phyloP scores from a whole-genome alignment of 2,329 filamentous ascomycete genomes.

The Ploettnerulaceae sp. region DNA sequence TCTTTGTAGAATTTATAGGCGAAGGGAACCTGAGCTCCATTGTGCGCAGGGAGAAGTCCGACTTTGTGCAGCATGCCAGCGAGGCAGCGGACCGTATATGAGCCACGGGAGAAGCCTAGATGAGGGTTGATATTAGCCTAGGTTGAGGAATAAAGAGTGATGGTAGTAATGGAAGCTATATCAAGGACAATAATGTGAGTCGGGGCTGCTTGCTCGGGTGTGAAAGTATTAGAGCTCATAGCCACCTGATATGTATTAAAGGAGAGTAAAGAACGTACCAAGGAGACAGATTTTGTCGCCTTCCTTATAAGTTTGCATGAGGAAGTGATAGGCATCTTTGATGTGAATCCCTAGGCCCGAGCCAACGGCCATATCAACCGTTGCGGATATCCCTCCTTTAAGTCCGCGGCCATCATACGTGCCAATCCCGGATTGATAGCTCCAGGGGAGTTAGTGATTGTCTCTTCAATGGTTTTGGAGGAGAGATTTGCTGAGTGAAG shows the following conservation, averaged over 20 bases:
- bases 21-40: constrained; percentile 46
- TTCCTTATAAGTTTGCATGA: constrained; percentile 45
- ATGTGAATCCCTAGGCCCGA: constrained; percentile 40
- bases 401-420: constrained; percentile 40
- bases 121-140: too few relatives aligned
- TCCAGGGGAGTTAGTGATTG: constrained; percentile 22
- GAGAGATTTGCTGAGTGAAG: too few relatives aligned
- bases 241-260: too few relatives aligned
- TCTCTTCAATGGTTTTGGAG: not conserved
- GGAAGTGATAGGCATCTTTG: constrained; percentile 40
- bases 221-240: too few relatives aligned
- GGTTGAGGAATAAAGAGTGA: too few relatives aligned
- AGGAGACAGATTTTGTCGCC: constrained; percentile 46
- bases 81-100: constrained; percentile 47
- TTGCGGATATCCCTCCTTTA: constrained; percentile 37
- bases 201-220: too few relatives aligned
- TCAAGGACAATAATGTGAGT: too few relatives aligned
- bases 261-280: too few relatives aligned
- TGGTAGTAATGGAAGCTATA: too few relatives aligned
- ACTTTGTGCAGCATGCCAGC: constrained; percentile 42
- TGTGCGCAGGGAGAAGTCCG: constrained; percentile 47
- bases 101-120: constrained; percentile 46
- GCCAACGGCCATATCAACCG: constrained; percentile 39
- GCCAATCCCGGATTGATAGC: constrained; percentile 39
- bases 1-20: constrained; percentile 43